These are phyloP conservation scores for Cutaneotrichosporon cyanovorans DNA, from an alignment of 1,284 basidiomycete genomes.

Conservation along the genomic window DNA sequence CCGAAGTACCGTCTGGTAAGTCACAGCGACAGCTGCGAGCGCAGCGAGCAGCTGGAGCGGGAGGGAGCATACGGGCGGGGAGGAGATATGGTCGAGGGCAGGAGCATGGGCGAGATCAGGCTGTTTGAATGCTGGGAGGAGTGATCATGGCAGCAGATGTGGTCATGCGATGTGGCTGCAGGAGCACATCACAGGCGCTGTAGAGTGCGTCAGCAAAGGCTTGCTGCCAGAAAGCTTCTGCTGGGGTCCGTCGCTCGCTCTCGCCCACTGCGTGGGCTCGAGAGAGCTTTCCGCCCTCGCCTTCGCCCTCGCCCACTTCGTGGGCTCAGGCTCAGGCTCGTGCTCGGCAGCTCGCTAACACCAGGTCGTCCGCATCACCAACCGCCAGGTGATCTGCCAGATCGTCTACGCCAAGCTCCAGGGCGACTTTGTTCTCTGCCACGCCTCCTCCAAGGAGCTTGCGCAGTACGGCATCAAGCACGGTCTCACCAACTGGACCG, in stretches of 20 bases:
- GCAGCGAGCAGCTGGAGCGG: not conserved
- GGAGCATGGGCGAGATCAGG: not conserved
- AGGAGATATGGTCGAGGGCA: not conserved
- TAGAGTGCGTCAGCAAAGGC: too few relatives aligned
- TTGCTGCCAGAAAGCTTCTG: too few relatives aligned
- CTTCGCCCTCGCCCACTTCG: too few relatives aligned
- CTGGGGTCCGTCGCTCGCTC: too few relatives aligned
- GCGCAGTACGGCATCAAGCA: conserved; percentile 96
- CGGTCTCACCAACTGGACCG: conserved; percentile 98
- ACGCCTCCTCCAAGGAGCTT: conserved; percentile 85
- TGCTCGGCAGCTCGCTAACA: not conserved
- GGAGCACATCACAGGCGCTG: too few relatives aligned
- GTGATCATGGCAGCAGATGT: too few relatives aligned
- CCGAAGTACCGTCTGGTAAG: conserved; percentile 92
- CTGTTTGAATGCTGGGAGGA: too few relatives aligned
- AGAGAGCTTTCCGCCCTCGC: too few relatives aligned
- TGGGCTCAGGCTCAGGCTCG: too few relatives aligned
- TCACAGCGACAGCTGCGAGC: not conserved
- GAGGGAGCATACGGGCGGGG: too few relatives aligned
- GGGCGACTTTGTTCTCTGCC: conserved; percentile 87
- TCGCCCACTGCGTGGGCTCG: too few relatives aligned
- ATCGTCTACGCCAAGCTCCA: conserved; percentile 95
- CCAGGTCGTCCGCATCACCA: conserved; percentile 88
- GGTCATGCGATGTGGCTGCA: too few relatives aligned
- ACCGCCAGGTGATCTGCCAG: conserved; percentile 85